A percentile compares a stretch with the other conserved stretches of the same genome.
phyloP scores from a whole-genome alignment of 192 early-diverging fungal genomes.

The Kickxella alabastrina region DNA sequence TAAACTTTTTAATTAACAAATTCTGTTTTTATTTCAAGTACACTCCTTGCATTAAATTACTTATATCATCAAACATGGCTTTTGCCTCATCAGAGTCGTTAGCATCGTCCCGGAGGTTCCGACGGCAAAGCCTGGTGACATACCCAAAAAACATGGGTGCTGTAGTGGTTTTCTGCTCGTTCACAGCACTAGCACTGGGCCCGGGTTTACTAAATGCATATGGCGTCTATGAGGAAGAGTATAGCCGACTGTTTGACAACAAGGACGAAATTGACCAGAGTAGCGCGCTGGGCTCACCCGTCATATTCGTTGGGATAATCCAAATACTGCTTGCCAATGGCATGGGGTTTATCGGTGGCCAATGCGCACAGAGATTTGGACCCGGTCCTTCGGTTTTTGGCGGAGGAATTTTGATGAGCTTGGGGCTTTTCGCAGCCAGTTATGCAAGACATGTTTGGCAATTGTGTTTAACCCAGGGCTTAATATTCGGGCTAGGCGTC shows the following conservation, averaged over 20 bases:
- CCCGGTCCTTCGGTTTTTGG: slow-evolving; percentile 44
- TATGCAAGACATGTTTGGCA: slow-evolving; percentile 63
- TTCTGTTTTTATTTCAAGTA: no score
- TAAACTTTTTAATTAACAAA: no score
- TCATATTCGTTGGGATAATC: slow-evolving; percentile 41
- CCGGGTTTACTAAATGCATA: slow-evolving; percentile 46
- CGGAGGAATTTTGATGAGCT: slow-evolving; percentile 45
- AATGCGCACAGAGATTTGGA: slow-evolving; percentile 30
- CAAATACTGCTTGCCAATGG: slow-evolving; percentile 48
- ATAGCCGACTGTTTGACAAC: slow-evolving; percentile 36
- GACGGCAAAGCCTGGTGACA: slow-evolving; percentile 28
- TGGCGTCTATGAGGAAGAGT: slow-evolving; percentile 50
- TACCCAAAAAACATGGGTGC: slow-evolving; percentile 42
- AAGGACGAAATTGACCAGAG: slow-evolving; percentile 27
- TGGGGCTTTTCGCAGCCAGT: slow-evolving; percentile 58
- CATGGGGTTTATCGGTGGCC: slow-evolving; percentile 39
- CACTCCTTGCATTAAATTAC: no score
- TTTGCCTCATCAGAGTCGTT: not conserved
- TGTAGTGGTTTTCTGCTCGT: slow-evolving; percentile 47
- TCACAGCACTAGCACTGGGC: slow-evolving; percentile 33
- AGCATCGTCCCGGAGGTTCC: slow-evolving; percentile 23
- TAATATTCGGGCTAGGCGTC: slow-evolving; percentile 61
- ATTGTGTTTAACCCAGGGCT: slow-evolving; percentile 62
- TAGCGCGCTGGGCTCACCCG: slow-evolving; percentile 31
- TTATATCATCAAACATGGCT: no score